phyloP scores from a whole-genome alignment of 2,329 filamentous ascomycete genomes.

The Aureobasidium sp. region DNA sequence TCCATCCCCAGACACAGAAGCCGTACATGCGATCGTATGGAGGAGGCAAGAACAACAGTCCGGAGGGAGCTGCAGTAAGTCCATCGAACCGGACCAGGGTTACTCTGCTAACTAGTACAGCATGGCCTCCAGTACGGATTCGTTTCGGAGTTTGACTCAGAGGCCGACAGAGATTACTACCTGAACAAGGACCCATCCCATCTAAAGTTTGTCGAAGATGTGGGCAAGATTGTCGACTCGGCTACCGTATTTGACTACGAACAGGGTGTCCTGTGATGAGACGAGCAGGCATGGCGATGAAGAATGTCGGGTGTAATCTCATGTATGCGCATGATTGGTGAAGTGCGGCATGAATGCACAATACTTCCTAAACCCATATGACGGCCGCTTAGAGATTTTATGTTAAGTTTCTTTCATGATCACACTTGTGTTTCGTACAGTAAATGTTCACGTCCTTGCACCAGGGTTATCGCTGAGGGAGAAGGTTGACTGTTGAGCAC shows the following conservation, averaged over 20 bases:
- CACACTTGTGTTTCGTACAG: too few species aligned
- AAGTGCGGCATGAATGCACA: too few species aligned
- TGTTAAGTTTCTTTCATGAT: too few species aligned
- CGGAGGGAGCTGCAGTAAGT: constrained; percentile 51
- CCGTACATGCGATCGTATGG: constrained; percentile 52
- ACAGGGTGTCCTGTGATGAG: constrained; percentile 38
- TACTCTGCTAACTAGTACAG: constrained; percentile 23
- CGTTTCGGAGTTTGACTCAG: constrained; percentile 56
- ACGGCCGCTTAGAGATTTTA: too few species aligned
- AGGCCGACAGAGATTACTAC: constrained; percentile 61
- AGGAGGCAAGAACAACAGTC: constrained; percentile 55
- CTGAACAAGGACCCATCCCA: constrained; percentile 57
- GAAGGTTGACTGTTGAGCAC: background rate
- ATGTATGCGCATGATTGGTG: too few species aligned
- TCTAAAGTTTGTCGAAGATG: constrained; percentile 47
- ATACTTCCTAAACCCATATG: too few species aligned
- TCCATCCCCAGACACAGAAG: constrained; percentile 49
- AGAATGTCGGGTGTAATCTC: too few species aligned
- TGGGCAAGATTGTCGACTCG: constrained; percentile 42
- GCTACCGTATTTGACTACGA: constrained; percentile 54
- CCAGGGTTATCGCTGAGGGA: too few species aligned
- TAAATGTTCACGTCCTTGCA: too few species aligned
- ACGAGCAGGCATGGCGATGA: too few species aligned
- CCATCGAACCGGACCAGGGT: background rate
- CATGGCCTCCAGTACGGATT: constrained; percentile 61